A percentile compares a stretch with the other conserved stretches of the same genome.
Conservation (phyloP, 768 basidiomycete species). For the Pleurotus cornucopiae region DNA sequence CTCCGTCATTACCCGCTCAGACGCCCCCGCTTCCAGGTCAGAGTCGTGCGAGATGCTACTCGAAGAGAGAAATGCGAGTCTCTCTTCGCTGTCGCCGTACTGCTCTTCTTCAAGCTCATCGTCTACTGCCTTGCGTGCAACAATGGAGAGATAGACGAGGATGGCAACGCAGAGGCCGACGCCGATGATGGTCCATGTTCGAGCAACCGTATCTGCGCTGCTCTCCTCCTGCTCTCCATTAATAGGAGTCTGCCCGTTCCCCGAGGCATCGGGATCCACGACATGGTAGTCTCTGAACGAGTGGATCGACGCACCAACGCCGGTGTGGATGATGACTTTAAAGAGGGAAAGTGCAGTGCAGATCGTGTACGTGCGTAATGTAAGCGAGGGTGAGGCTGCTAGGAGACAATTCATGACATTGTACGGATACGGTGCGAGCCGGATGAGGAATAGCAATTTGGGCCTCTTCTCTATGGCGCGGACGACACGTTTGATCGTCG, state of each 20-base stretch:
- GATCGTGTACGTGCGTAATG: conserved; percentile 70
- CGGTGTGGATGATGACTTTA: conserved; percentile 91
- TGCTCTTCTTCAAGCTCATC: conserved; percentile 41
- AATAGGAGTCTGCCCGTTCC: conserved; percentile 21
- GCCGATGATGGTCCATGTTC: conserved; percentile 65
- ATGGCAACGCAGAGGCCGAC: conserved; percentile 69
- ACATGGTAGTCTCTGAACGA: conserved; percentile 72
- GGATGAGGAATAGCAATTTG: conserved; percentile 84
- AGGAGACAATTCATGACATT: conserved; percentile 95
- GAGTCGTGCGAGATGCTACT: conserved; percentile 11
- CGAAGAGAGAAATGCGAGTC: conserved; percentile 46
- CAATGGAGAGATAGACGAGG: conserved; percentile 74
- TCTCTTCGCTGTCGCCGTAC: conserved; percentile 40
- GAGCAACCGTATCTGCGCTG: conserved; percentile 45
- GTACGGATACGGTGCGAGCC: conserved; percentile 88
- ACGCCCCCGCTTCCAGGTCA: conserved; percentile 18
- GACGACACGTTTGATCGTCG: conserved; percentile 75
- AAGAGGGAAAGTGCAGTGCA: conserved; percentile 82
- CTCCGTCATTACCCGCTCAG: background rate
- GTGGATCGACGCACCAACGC: conserved; percentile 79
- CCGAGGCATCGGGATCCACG: conserved; percentile 25
- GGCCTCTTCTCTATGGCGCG: conserved; percentile 86
- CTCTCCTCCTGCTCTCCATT: conserved; percentile 20
- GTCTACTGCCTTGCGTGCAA: conserved; percentile 65
- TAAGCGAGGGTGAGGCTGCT: conserved; percentile 80